These are phyloP conservation scores for Cichorium intybus DNA, from an alignment of 140 eudicot genomes.

Conservation along the genomic window DNA sequence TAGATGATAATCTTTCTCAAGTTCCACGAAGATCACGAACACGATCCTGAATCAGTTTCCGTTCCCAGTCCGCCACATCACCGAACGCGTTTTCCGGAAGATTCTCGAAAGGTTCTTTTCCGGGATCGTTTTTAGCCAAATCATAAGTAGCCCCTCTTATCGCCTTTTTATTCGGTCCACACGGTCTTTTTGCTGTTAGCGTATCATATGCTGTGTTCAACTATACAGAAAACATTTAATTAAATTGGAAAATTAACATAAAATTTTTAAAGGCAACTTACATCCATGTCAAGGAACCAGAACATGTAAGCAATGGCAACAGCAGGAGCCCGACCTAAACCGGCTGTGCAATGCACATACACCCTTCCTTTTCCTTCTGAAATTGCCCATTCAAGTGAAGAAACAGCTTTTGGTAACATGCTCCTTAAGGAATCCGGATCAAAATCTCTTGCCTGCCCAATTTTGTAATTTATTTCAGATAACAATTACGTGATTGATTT, in stretches of 20 bases:
- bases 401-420: slow-evolving; percentile 88
- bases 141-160: slow-evolving; percentile 91
- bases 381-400: slow-evolving; percentile 84
- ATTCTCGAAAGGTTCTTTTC: slow-evolving; percentile 78
- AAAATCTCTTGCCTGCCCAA: slow-evolving; percentile 78
- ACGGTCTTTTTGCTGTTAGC: slow-evolving; percentile 75
- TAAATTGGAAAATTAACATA: no score
- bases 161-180: slow-evolving; percentile 86
- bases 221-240: slow-evolving; percentile 31
- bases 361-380: slow-evolving; percentile 85
- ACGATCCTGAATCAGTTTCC: slow-evolving; percentile 78
- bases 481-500: neutral
- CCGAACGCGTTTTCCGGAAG: slow-evolving; percentile 82
- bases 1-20: slow-evolving; percentile 10
- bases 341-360: slow-evolving; percentile 95
- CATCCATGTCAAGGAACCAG: slow-evolving; percentile 87
- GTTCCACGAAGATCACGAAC: slow-evolving; percentile 78
- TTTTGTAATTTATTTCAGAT: neutral
- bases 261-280: slow-evolving; percentile 56
- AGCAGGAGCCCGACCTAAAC: slow-evolving; percentile 97
- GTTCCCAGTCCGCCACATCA: slow-evolving; percentile 84
- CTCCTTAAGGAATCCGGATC: slow-evolving; percentile 89
- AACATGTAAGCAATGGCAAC: slow-evolving; percentile 90
- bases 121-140: slow-evolving; percentile 69
- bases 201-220: slow-evolving; percentile 57